A percentile compares a stretch with the other conserved stretches of the same genome.
These are phyloP conservation scores for Sistotremastrum niveocremeum DNA, from an alignment of 768 basidiomycete species.

Conservation along the genomic window DNA sequence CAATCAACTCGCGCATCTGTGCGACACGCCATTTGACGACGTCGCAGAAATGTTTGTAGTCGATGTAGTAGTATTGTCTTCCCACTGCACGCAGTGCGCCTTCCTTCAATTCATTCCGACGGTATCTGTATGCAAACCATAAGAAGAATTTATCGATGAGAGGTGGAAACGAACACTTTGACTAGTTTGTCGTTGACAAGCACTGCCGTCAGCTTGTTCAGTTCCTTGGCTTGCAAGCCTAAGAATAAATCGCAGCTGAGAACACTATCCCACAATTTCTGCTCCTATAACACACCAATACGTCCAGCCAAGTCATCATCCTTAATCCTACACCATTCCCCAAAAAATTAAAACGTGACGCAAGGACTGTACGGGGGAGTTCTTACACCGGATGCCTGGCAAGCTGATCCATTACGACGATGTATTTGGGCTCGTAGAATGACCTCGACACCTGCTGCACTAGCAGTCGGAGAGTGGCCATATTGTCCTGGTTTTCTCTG, in stretches of 20 bases:
- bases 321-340: conserved; percentile 48
- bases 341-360: conserved; percentile 7
- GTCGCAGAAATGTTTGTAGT: conserved; percentile 91
- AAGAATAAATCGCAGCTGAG: no score
- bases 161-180: conserved; percentile 41
- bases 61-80: conserved; percentile 91
- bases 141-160: not conserved
- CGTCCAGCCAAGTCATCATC: conserved; percentile 89
- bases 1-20: conserved; percentile 82
- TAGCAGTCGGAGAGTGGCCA: conserved; percentile 53
- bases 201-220: conserved; percentile 79
- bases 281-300: conserved; percentile 29
- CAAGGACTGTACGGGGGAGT: conserved; percentile 15
- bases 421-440: conserved; percentile 89
- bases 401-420: conserved; percentile 89
- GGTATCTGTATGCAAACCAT: conserved; percentile 37
- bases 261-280: no score
- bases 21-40: conserved; percentile 97
- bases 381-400: conserved; percentile 89
- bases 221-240: conserved; percentile 71
- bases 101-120: conserved; percentile 85
- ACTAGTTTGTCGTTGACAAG: conserved; percentile 69
- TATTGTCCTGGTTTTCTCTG: conserved; percentile 60
- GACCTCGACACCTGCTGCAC: conserved; percentile 88
- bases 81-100: conserved; percentile 78